Evolutionary conservation across 2,329 filamentous ascomycete genomes (phyloP).

Genomic region (Beauveria medogensis): DNA sequence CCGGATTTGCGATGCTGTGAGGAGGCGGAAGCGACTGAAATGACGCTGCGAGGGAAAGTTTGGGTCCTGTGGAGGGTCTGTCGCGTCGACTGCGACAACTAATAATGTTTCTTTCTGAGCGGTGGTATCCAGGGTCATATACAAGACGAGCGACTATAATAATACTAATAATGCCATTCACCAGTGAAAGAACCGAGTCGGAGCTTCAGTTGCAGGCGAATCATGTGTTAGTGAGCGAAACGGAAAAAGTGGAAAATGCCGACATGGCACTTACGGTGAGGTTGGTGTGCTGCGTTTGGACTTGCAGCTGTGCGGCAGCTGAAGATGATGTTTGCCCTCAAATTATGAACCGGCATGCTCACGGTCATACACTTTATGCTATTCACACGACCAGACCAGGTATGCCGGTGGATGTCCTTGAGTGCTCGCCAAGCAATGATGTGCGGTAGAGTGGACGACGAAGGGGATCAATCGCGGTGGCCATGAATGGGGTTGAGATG

Average conservation of each 20-base stretch:
- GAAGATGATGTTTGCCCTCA: too few relatives aligned
- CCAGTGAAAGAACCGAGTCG: neutral
- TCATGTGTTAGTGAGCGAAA: neutral
- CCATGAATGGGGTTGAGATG: neutral
- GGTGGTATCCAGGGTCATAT: neutral
- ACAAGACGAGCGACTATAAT: neutral
- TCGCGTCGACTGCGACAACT: neutral
- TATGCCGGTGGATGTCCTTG: neutral
- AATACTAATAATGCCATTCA: conserved; percentile 5
- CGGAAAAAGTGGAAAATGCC: neutral
- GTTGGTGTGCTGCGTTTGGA: neutral
- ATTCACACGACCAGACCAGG: too few relatives aligned
- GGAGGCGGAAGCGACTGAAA: neutral
- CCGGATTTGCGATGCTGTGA: conserved; percentile 34
- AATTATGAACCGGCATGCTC: neutral
- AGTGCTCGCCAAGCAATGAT: neutral
- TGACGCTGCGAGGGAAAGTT: neutral
- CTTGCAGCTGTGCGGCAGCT: neutral
- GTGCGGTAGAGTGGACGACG: neutral
- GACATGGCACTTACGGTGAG: neutral
- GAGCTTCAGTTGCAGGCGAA: neutral
- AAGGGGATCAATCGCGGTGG: neutral
- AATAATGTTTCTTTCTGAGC: neutral
- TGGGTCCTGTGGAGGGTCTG: neutral
- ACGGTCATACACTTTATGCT: neutral